These are phyloP conservation scores for Candida peoriensis DNA, from an alignment of 805 yeast species.

Conservation along the genomic window DNA sequence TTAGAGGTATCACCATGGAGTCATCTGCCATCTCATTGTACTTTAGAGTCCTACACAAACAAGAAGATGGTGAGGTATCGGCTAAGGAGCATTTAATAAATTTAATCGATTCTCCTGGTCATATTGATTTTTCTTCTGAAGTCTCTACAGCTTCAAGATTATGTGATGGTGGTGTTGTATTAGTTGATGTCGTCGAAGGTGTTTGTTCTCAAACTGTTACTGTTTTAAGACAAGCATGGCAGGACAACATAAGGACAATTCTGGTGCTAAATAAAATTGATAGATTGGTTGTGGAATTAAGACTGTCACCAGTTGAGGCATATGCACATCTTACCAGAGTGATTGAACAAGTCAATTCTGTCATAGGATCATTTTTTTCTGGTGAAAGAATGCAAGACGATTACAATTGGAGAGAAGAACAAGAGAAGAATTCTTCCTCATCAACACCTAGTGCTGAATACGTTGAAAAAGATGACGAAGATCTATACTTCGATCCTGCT, in stretches of 20 bases:
- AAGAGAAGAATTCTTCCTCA: constrained; percentile 35
- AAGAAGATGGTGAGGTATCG: constrained; percentile 32
- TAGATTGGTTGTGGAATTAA: constrained; percentile 75
- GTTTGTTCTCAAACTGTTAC: constrained; percentile 97
- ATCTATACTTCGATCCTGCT: constrained; percentile 81
- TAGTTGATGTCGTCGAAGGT: constrained; percentile 97
- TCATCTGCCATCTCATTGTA: constrained; percentile 92
- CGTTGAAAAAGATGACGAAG: constrained; percentile 74
- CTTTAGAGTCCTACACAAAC: constrained; percentile 59
- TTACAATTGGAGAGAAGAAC: constrained; percentile 63
- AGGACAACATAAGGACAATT: constrained; percentile 82
- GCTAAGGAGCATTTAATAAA: constrained; percentile 81
- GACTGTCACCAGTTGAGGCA: constrained; percentile 79
- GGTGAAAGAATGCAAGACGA: constrained; percentile 93
- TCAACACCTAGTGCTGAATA: constrained; percentile 40
- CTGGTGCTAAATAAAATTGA: constrained; percentile 90
- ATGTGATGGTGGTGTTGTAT: constrained; percentile 94
- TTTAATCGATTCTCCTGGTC: constrained; percentile 98
- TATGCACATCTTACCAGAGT: constrained; percentile 71
- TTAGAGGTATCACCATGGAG: constrained; percentile 97
- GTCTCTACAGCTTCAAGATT: constrained; percentile 93
- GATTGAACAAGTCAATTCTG: constrained; percentile 92
- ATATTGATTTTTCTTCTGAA: constrained; percentile 93
- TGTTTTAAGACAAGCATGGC: constrained; percentile 93
- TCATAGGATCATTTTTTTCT: constrained; percentile 86